These are phyloP conservation scores for Phytophthora quininea DNA, from an alignment of 352 stramenopile genomes.

Conservation along the genomic window DNA sequence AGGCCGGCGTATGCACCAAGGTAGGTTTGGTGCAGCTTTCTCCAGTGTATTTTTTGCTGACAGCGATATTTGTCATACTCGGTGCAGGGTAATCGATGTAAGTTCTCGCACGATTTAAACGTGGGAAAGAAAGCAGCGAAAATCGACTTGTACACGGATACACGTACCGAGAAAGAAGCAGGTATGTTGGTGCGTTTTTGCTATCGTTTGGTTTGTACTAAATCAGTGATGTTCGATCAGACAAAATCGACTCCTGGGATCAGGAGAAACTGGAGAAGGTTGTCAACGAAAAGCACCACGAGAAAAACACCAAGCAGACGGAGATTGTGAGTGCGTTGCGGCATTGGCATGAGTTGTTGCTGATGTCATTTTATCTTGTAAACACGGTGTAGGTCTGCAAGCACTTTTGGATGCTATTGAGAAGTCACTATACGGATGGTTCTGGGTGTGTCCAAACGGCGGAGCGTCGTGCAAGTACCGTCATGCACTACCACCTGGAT, in stretches of 20 bases:
- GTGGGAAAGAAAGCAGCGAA: conserved; percentile 88
- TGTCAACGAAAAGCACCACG: conserved; percentile 84
- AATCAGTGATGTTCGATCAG: conserved; percentile 24
- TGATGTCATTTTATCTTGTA: not conserved
- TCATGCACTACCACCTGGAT: conserved; percentile 87
- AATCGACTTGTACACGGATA: conserved; percentile 90
- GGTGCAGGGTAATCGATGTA: conserved; percentile 78
- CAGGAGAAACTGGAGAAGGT: conserved; percentile 89
- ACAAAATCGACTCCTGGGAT: conserved; percentile 89
- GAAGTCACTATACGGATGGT: conserved; percentile 91
- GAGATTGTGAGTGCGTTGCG: conserved; percentile 66
- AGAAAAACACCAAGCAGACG: conserved; percentile 82
- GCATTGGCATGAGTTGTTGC: too few species aligned
- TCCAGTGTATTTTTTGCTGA: not conserved
- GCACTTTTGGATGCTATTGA: conserved; percentile 92
- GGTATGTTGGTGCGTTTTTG: conserved; percentile 12
- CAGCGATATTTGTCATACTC: not conserved
- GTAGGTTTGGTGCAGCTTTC: conserved; percentile 18
- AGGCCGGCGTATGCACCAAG: conserved; percentile 88
- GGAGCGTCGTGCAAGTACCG: conserved; percentile 82
- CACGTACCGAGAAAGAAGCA: conserved; percentile 71
- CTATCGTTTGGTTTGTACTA: not conserved
- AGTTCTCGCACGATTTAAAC: conserved; percentile 91
- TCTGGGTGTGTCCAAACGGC: conserved; percentile 90
- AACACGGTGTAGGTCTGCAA: conserved; percentile 63